These are phyloP conservation scores for Aspergillus homomorphus DNA, from an alignment of 495 filamentous ascomycete species.

Conservation along the genomic window DNA sequence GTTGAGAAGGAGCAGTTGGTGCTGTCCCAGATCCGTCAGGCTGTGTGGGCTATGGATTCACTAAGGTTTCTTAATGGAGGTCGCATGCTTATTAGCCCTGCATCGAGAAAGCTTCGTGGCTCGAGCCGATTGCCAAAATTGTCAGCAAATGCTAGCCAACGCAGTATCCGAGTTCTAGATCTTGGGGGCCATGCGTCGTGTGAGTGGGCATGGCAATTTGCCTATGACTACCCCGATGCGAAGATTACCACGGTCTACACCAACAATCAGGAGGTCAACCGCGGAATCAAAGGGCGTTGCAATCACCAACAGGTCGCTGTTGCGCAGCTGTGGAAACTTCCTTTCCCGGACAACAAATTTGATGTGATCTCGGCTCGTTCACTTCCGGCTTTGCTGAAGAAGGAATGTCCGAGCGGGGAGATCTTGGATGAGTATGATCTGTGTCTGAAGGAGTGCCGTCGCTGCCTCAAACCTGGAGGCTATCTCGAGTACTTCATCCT, in stretches of 20 bases:
- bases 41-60: slow-evolving; percentile 80
- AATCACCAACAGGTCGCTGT: slow-evolving; percentile 85
- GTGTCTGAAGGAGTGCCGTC: slow-evolving; percentile 79
- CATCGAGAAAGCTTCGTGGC: slow-evolving; percentile 53
- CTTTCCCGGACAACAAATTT: slow-evolving; percentile 85
- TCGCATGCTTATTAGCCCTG: slow-evolving; percentile 72
- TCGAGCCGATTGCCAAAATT: slow-evolving; percentile 12
- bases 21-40: slow-evolving; percentile 65
- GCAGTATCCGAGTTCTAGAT: slow-evolving; percentile 66
- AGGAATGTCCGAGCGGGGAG: slow-evolving; percentile 48
- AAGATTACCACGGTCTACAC: slow-evolving; percentile 83
- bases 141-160: slow-evolving; percentile 1
- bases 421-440: slow-evolving; percentile 82
- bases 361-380: slow-evolving; percentile 91
- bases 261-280: slow-evolving; percentile 64
- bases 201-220: slow-evolving; percentile 95
- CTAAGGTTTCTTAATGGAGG: slow-evolving; percentile 76
- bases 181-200: slow-evolving; percentile 80
- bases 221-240: slow-evolving; percentile 75
- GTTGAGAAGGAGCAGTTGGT: slow-evolving; percentile 79
- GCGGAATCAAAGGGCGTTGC: slow-evolving; percentile 69
- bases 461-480: slow-evolving; percentile 87
- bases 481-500: slow-evolving; percentile 86
- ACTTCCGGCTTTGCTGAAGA: slow-evolving; percentile 75
- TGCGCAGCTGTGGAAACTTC: slow-evolving; percentile 69